Percentiles rank a stretch among this genome's conserved stretches.
Conservation (phyloP, 1,139 yeast species). For the Taphrina wiesneri region DNA sequence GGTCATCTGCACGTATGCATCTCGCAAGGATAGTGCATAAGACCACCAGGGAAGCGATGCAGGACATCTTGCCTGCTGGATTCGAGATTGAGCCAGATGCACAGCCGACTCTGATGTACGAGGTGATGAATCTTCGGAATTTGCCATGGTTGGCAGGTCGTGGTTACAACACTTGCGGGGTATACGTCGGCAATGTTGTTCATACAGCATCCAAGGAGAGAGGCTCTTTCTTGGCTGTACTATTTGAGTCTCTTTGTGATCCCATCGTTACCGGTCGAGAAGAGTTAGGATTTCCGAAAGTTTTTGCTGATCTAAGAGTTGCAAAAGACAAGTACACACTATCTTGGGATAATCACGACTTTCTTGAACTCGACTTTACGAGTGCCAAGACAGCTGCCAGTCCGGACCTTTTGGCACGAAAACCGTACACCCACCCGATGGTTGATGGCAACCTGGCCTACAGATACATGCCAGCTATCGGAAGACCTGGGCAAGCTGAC, state of each 20-base stretch:
- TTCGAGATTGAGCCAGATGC: background rate
- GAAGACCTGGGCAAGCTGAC: background rate
- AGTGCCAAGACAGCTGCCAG: background rate
- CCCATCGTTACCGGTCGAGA: constrained; percentile 8
- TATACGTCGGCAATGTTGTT: background rate
- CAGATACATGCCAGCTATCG: background rate
- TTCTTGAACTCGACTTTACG: background rate
- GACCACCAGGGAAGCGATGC: background rate
- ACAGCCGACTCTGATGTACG: background rate
- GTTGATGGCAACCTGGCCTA: background rate
- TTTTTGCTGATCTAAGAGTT: background rate
- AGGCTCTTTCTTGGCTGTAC: background rate
- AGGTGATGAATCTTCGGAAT: constrained; percentile 4
- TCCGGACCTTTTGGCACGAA: background rate
- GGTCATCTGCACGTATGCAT: background rate
- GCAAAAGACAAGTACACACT: background rate
- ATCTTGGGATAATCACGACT: background rate
- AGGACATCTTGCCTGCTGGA: background rate
- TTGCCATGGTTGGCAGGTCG: constrained; percentile 7
- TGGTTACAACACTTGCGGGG: constrained; percentile 2
- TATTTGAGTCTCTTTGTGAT: background rate
- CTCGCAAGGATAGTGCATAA: background rate
- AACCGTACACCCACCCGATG: background rate
- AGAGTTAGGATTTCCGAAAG: constrained; percentile 2
- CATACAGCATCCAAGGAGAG: background rate